These are phyloP conservation scores for Pittosporum tobira DNA, from an alignment of 129 eudicot species.

Conservation along the genomic window DNA sequence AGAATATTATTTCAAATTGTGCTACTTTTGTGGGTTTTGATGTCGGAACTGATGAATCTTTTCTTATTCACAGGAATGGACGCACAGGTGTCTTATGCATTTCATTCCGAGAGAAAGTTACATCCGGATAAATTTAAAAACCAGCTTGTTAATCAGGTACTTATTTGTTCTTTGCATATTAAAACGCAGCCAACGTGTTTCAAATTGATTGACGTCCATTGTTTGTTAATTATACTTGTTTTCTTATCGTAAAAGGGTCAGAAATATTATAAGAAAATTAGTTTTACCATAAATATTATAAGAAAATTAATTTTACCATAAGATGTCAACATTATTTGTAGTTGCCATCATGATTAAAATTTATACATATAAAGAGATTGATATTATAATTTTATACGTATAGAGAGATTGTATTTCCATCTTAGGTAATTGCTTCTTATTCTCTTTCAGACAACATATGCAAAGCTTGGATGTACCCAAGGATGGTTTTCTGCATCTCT, in stretches of 20 bases:
- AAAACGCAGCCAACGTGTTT: conserved; percentile 11
- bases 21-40: not conserved
- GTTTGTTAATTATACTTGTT: not conserved
- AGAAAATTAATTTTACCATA: not conserved
- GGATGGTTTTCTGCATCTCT: conserved; percentile 93
- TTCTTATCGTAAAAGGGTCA: too few species aligned
- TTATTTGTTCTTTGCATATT: conserved; percentile 5
- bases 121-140: conserved; percentile 89
- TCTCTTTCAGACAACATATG: conserved; percentile 61
- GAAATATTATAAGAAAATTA: not conserved
- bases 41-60: not conserved
- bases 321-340: conserved; percentile 3
- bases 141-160: conserved; percentile 85
- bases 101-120: conserved; percentile 81
- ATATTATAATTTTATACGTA: not conserved
- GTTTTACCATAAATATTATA: not conserved
- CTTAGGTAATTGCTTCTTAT: conserved; percentile 8
- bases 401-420: not conserved
- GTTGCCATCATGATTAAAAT: not conserved
- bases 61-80: conserved; percentile 63
- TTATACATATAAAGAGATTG: not conserved
- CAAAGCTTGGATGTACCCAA: conserved; percentile 73
- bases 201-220: not conserved
- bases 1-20: not conserved
- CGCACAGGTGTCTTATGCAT: conserved; percentile 96